phyloP scores from a whole-genome alignment of 73 alveolate species.

The Paramecium bursaria region DNA sequence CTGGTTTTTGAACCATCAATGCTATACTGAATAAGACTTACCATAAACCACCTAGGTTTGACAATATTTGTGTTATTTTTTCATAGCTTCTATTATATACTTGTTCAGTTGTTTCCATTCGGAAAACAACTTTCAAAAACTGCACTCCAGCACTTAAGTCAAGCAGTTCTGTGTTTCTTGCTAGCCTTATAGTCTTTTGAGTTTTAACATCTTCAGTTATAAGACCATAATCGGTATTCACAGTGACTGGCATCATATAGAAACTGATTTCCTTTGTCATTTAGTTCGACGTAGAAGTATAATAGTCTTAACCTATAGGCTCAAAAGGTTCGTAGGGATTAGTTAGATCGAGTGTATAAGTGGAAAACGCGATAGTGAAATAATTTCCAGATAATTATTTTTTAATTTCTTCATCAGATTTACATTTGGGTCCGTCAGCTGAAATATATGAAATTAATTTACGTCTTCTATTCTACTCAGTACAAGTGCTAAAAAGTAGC shows the following conservation, averaged over 20 bases:
- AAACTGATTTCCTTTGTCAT: conserved; percentile 12
- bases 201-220: background rate
- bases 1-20: conserved; percentile 18
- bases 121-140: background rate
- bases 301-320: conserved; percentile 30
- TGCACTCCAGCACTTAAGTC: background rate
- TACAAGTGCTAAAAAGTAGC: background rate
- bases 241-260: conserved; percentile 11
- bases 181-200: conserved; percentile 37
- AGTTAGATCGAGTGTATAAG: conserved; percentile 23
- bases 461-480: conserved; percentile 5
- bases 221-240: conserved; percentile 4
- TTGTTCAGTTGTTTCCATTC: conserved; percentile 37
- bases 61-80: conserved; percentile 15
- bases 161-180: conserved; percentile 42
- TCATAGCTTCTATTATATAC: conserved; percentile 26
- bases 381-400: background rate
- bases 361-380: background rate
- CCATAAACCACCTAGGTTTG: conserved; percentile 50
- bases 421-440: no score
- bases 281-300: conserved; percentile 23
- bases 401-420: conserved; percentile 5
- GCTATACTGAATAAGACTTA: conserved; percentile 24
- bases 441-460: no score
- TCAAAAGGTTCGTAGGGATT: conserved; percentile 13